Evolutionary conservation across 1,139 yeast species (phyloP).

Genomic region (Yamadazyma blattariae): DNA sequence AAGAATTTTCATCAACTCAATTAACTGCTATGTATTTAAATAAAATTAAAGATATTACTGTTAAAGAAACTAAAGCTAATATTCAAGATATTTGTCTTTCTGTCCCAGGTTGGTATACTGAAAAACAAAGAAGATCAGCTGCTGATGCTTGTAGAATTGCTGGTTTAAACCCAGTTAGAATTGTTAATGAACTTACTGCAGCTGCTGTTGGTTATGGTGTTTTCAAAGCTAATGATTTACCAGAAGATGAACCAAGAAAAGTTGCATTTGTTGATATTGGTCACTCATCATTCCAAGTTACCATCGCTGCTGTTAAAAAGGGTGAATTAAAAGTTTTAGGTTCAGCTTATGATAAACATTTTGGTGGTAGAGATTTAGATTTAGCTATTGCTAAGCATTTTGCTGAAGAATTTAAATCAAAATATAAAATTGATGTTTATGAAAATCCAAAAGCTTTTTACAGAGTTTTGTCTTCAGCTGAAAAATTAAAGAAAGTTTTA

Average conservation of each 20-base stretch:
- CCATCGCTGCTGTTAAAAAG: conserved; percentile 88
- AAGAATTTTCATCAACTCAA: conserved; percentile 83
- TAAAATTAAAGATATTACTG: conserved; percentile 80
- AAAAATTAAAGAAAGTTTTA: conserved; percentile 89
- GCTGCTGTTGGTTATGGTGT: conserved; percentile 99
- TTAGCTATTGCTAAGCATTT: conserved; percentile 91
- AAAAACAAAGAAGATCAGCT: conserved; percentile 94
- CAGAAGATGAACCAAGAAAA: conserved; percentile 84
- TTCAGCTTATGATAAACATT: conserved; percentile 90
- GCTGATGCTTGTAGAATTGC: conserved; percentile 95
- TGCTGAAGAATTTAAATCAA: conserved; percentile 84
- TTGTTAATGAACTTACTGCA: conserved; percentile 95
- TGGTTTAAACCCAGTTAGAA: conserved; percentile 96
- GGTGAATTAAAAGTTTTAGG: conserved; percentile 95
- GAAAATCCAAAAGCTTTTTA: conserved; percentile 93
- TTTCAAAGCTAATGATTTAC: conserved; percentile 91
- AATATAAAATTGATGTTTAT: conserved; percentile 90
- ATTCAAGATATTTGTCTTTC: conserved; percentile 88
- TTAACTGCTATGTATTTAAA: conserved; percentile 91
- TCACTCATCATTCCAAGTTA: conserved; percentile 90
- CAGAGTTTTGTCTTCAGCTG: conserved; percentile 89
- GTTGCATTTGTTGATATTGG: conserved; percentile 97
- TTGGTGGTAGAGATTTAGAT: conserved; percentile 98
- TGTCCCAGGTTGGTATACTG: conserved; percentile 97
- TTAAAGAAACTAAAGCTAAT: conserved; percentile 76